These are phyloP conservation scores for Mallotus nudiflorus DNA, from an alignment of 345 rosid genomes.

Conservation along the genomic window DNA sequence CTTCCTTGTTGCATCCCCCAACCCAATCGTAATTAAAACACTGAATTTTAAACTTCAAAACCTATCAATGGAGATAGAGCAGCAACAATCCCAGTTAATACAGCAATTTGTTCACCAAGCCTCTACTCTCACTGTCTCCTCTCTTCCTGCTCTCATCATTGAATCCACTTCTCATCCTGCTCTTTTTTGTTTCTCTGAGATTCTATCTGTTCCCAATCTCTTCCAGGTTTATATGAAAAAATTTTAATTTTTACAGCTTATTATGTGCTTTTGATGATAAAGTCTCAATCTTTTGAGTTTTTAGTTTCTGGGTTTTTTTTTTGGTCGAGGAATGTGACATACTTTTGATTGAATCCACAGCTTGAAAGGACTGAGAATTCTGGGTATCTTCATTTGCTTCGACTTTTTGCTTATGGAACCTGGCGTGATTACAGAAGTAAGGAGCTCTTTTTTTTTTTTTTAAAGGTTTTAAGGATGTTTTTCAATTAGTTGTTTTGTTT, in stretches of 20 bases:
- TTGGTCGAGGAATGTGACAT: not conserved
- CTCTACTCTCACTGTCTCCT: conserved; percentile 20
- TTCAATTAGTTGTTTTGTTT: not conserved
- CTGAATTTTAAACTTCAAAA: too few relatives aligned
- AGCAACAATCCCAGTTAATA: conserved; percentile 39
- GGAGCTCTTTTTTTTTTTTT: not conserved
- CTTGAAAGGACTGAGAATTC: conserved; percentile 19
- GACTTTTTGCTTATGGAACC: conserved; percentile 24
- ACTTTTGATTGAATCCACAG: conserved; percentile 6
- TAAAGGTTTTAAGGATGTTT: too few relatives aligned
- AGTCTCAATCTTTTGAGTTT: not conserved
- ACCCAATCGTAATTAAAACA: too few relatives aligned
- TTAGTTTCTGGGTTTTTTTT: not conserved
- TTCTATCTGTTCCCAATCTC: conserved; percentile 18
- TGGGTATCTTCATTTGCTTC: conserved; percentile 13
- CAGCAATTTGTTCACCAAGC: conserved; percentile 39
- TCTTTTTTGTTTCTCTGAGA: conserved; percentile 26
- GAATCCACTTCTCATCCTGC: conserved; percentile 27
- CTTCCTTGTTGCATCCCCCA: too few relatives aligned
- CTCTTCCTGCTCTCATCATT: conserved; percentile 2
- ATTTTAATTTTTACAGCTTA: not conserved
- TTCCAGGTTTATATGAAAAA: conserved; percentile 14
- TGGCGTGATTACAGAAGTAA: conserved; percentile 24
- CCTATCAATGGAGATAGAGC: conserved; percentile 43
- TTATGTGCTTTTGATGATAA: too few relatives aligned